Base-by-base conservation (phyloP, 805 yeast genomes). In the Metschnikowia amazonensis region DNA sequence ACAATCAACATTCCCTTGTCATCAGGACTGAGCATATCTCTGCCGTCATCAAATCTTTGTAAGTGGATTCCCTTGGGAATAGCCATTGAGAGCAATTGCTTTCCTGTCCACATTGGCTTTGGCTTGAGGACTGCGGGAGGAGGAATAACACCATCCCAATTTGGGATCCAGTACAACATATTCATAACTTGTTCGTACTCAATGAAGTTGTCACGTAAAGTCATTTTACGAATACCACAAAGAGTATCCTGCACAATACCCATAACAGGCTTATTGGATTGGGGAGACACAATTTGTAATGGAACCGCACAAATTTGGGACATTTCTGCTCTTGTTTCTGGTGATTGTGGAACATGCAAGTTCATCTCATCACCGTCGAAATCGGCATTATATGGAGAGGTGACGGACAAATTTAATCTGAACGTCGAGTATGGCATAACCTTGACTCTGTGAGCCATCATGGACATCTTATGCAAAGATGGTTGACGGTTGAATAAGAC, bases 291-390 rank as follows among this genome's bases (percentile, higher is more conserved):
- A 76, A 94, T 94, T 69, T 94, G 99, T 46, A 90, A 75, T 7
- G 99, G 99, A 43, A 94, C 99, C 4, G 97, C 96, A 71, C 97
- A 89, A 59, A 94, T 80, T 65, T 92, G 94, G 27, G 92, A 84
- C 53, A 94, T 75, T 68, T 94, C 99, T 1, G 99, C 97, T 63
- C 98, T 81, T 0, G 99, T 90, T 67, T 94, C 99, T 53, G 90
- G 96, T 7, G 97, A 86, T 66, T 94, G 99, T 3, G 99, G 99
- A 56, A 92, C 99, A 63, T 94, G 99, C 72, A 94, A 84, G 70
- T 94, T 94, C 99, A 94, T 94, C 72, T 94, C 99, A 70, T 94
- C 99, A 77, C 99, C 99, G 74, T 94, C 99, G 75, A 94, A 94
- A 84, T 94, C 99, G 37, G 99, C 99, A 72, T 94, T 94, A 69